Evolutionary conservation across 805 yeast species (phyloP), one percentile per base, ranked within the genome.

Genomic region (Candida odintsovae): DNA sequence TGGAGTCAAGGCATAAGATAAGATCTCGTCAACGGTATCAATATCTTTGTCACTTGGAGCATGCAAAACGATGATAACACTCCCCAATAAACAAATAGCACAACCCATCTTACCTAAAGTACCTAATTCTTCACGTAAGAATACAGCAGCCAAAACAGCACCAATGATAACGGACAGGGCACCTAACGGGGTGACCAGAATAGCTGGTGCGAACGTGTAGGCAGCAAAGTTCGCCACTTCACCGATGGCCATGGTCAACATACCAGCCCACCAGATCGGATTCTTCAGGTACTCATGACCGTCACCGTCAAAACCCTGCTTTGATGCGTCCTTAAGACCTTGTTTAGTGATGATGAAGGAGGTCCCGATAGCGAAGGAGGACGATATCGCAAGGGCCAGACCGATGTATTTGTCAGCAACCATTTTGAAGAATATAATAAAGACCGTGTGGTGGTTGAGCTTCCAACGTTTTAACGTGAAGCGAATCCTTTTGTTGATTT

Each of bases 261-360:
- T 90, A 12, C 97, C 97, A 0, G 92, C 86, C 87, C 95, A 86
- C 97, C 97, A 89, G 35, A 87, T 77, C 12, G 97, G 96, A 63
- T 86, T 88, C 54, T 76, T 80, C 52, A 89, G 69, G 61, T 89
- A 89, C 57, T 84, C 81, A 60, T 73, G 80, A n/a, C 90, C 89
- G 49, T 86, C 86, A 25, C 83, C 88, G 46, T 73, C 76, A 31
- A 75, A 71, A 3, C 88, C 88, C 47, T 80, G 80, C 48, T 73
- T 71, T 15, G 84, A 73, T 2, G 92, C 85, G 48, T 82, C 82
- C 63, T 81, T 76, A 25, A 90, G 76, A 11, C 96, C 97, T 61
- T 85, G 83, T 64, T 89, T 89, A 23, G 97, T 89, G 62, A 89
- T 81, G 55, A 89, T 90, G 65, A 89, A 90, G 2, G 94, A 86